A percentile compares a stretch with the other conserved stretches of the same genome.
These are phyloP conservation scores for Cucurbita argyrosperma DNA, from an alignment of 306 rosid genomes.

Conservation along the genomic window DNA sequence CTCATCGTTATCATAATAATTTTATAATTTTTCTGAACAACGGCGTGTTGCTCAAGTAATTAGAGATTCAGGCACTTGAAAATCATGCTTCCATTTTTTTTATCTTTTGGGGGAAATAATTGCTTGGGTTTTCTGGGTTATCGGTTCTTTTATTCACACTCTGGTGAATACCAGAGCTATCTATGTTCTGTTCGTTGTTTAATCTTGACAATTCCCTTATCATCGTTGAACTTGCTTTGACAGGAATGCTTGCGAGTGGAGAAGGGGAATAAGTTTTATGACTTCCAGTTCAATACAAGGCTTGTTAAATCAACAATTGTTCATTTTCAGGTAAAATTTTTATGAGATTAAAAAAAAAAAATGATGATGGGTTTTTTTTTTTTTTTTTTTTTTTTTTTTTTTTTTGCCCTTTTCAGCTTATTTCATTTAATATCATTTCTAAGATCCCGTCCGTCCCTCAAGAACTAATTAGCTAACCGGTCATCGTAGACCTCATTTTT, in stretches of 20 bases:
- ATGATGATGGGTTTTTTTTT: background rate
- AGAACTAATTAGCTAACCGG: background rate
- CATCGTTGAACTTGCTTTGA: background rate
- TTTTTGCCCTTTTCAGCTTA: background rate
- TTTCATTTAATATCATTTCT: background rate
- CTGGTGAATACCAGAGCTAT: too few species aligned
- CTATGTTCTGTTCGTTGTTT: background rate
- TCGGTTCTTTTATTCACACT: too few species aligned
- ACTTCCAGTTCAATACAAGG: slow-evolving; percentile 86
- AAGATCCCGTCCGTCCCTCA: background rate
- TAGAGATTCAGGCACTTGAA: background rate
- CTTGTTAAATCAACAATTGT: slow-evolving; percentile 75
- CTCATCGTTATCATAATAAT: too few species aligned
- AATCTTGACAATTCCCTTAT: background rate
- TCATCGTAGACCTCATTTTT: background rate
- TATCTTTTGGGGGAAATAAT: background rate
- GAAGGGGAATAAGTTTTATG: slow-evolving; percentile 57
- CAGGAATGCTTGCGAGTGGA: slow-evolving; percentile 64
- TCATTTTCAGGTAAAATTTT: slow-evolving; percentile 79
- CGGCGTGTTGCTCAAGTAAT: background rate
- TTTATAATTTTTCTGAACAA: background rate
- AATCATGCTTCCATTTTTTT: background rate
- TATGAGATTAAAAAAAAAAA: background rate
- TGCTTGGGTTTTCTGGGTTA: background rate
- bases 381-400: background rate